Evolutionary conservation across 2,329 filamentous ascomycete genomes (phyloP).

Genomic region (Fusarium bactridioides): DNA sequence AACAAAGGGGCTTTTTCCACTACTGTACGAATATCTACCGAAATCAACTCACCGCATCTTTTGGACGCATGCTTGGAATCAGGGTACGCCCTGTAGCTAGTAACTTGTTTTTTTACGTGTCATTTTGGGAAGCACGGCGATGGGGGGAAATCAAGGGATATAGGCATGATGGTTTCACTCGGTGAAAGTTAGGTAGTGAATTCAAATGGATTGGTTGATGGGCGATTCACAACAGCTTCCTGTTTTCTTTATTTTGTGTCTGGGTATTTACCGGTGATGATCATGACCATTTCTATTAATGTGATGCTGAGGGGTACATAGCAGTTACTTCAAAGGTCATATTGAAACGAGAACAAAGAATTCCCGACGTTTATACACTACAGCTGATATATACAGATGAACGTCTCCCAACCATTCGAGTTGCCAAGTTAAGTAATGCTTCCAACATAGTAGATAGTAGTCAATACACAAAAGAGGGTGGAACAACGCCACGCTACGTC

Average conservation of each 20-base stretch:
- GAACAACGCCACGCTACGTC: conserved; percentile 34
- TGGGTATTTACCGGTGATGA: neutral
- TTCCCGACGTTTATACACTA: conserved; percentile 23
- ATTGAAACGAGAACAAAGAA: neutral
- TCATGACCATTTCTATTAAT: neutral
- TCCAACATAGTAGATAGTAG: conserved; percentile 11
- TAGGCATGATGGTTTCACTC: conserved; percentile 38
- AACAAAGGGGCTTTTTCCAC: conserved; percentile 1
- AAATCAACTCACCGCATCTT: conserved; percentile 27
- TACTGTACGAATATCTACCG: conserved; percentile 32
- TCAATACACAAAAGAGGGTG: conserved; percentile 14
- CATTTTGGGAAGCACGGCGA: conserved; percentile 40
- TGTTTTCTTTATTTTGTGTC: neutral
- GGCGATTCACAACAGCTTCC: neutral
- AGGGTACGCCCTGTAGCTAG: conserved; percentile 29
- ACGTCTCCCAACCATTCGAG: neutral
- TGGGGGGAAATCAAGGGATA: conserved; percentile 33
- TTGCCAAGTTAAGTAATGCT: neutral
- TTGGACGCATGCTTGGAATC: conserved; percentile 18
- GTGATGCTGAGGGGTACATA: neutral
- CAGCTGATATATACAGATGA: conserved; percentile 15
- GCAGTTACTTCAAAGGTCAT: neutral
- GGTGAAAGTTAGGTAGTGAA: conserved; percentile 38
- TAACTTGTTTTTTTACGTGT: conserved; percentile 34
- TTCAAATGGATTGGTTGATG: conserved; percentile 37